Conservation (phyloP, 2,329 filamentous ascomycete species). For the Diplodia sapinea region DNA sequence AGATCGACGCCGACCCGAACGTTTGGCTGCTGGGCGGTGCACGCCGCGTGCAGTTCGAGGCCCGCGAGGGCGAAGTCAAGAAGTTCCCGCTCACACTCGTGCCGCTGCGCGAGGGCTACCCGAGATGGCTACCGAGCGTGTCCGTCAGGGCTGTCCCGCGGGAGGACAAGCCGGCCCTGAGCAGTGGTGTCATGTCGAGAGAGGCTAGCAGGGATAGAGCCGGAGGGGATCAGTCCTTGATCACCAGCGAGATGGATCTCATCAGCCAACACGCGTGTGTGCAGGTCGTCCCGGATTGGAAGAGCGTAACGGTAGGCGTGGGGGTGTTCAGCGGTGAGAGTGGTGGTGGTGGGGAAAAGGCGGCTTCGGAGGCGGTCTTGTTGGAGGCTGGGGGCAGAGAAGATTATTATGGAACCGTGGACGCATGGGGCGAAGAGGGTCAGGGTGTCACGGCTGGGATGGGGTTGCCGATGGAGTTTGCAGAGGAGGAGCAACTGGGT, state of each 20-base stretch:
- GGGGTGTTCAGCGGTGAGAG: conserved; percentile 8
- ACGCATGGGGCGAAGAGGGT: background rate
- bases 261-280: conserved; percentile 79
- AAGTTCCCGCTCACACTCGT: conserved; percentile 76
- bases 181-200: conserved; percentile 33
- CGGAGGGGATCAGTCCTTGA: conserved; percentile 35
- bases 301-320: conserved; percentile 62
- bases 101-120: conserved; percentile 65
- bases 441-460: background rate
- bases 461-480: conserved; percentile 16
- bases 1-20: conserved; percentile 74
- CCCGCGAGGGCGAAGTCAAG: conserved; percentile 52
- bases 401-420: background rate
- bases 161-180: background rate
- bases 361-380: conserved; percentile 15
- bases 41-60: conserved; percentile 77
- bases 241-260: conserved; percentile 78
- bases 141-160: background rate
- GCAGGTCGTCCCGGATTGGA: conserved; percentile 72
- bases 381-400: conserved; percentile 23
- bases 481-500: background rate
- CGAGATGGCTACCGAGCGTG: conserved; percentile 69
- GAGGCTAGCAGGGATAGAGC: conserved; percentile 33
- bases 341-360: background rate
- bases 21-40: conserved; percentile 86